These are phyloP conservation scores for Lipomyces kockii DNA, from an alignment of 805 yeast species.

Conservation along the genomic window DNA sequence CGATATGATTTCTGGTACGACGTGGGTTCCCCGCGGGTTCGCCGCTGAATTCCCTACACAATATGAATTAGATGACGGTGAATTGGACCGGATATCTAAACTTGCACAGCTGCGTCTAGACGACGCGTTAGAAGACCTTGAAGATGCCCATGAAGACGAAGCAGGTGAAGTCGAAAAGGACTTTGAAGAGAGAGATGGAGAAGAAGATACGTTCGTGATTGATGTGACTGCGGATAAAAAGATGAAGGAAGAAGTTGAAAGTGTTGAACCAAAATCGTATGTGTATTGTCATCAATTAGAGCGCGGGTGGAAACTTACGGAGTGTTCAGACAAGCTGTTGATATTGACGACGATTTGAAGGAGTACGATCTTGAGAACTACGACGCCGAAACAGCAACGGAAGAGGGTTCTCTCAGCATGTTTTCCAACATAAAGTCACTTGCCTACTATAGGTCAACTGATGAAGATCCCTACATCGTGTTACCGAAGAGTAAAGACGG, in stretches of 20 bases:
- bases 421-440: constrained; percentile 52
- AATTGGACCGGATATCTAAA: constrained; percentile 84
- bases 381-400: constrained; percentile 67
- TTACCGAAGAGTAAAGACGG: constrained; percentile 65
- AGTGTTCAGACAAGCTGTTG: constrained; percentile 7
- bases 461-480: constrained; percentile 63
- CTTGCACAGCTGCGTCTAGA: constrained; percentile 82
- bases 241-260: constrained; percentile 38
- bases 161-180: constrained; percentile 19
- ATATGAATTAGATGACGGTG: constrained; percentile 87
- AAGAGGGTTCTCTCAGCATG: constrained; percentile 53
- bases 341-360: constrained; percentile 76
- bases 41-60: constrained; percentile 91
- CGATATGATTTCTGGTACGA: constrained; percentile 82
- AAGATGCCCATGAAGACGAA: constrained; percentile 48
- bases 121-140: constrained; percentile 72
- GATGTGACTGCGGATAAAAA: constrained; percentile 31
- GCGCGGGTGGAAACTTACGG: background rate
- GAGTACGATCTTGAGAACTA: constrained; percentile 87
- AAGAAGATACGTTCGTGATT: constrained; percentile 27
- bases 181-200: constrained; percentile 22
- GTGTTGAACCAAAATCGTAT: constrained; percentile 23
- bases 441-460: constrained; percentile 50
- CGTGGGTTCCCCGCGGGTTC: constrained; percentile 96
- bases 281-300: background rate